phyloP scores from a whole-genome alignment of 768 basidiomycete genomes.

The Amanita inopinata region DNA sequence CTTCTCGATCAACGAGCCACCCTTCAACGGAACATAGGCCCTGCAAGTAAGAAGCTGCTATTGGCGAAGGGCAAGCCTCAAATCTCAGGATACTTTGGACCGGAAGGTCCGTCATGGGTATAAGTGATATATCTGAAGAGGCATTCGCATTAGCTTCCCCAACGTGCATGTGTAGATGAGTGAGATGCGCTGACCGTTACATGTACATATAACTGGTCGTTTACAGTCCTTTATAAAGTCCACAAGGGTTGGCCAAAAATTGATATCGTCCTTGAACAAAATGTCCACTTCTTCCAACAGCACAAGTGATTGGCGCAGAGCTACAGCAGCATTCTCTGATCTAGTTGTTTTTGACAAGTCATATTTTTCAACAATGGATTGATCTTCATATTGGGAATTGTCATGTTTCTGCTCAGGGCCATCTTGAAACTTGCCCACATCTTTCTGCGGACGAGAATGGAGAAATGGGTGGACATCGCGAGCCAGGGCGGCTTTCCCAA shows the following conservation, averaged over 20 bases:
- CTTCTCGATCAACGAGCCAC: slow-evolving; percentile 29
- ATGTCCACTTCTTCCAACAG: slow-evolving; percentile 95
- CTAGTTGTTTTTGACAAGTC: background rate
- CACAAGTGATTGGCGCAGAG: slow-evolving; percentile 75
- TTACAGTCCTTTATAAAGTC: slow-evolving; percentile 75
- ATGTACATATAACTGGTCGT: slow-evolving; percentile 89
- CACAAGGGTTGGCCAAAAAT: slow-evolving; percentile 79
- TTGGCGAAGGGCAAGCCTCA: slow-evolving; percentile 39
- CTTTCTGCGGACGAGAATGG: background rate
- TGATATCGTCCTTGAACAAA: slow-evolving; percentile 75
- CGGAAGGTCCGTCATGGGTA: slow-evolving; percentile 69
- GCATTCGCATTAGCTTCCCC: slow-evolving; percentile 8
- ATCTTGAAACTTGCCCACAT: background rate
- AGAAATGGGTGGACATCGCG: slow-evolving; percentile 7
- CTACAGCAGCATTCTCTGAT: slow-evolving; percentile 13
- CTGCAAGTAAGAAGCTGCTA: slow-evolving; percentile 63
- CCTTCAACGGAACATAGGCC: slow-evolving; percentile 52
- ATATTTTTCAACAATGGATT: background rate
- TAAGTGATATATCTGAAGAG: slow-evolving; percentile 52
- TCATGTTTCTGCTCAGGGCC: background rate
- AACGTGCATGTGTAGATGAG: slow-evolving; percentile 9
- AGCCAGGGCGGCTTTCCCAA: slow-evolving; percentile 27
- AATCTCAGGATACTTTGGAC: slow-evolving; percentile 67
- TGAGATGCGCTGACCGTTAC: slow-evolving; percentile 61
- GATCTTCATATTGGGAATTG: background rate